A percentile compares a stretch with the other conserved stretches of the same genome.
These are phyloP conservation scores for Pichia exigua DNA, from an alignment of 805 yeast genomes.

Conservation along the genomic window DNA sequence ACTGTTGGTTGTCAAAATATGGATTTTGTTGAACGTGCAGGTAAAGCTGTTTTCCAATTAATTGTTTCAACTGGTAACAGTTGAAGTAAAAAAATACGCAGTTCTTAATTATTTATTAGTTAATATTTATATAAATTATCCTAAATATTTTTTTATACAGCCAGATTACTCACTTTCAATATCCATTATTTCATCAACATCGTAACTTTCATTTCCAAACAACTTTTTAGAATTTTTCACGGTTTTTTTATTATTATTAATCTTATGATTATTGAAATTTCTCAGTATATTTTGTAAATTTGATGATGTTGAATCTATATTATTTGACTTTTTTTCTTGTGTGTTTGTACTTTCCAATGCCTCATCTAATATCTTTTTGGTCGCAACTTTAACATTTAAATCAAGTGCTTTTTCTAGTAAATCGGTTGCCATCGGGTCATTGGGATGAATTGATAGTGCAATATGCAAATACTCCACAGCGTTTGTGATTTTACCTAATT, in stretches of 20 bases:
- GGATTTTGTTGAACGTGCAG: constrained; percentile 41
- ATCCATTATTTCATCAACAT: constrained; percentile 52
- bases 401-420: constrained; percentile 73
- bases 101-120: not conserved
- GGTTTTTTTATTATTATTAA: not conserved
- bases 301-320: not conserved
- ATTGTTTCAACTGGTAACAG: constrained; percentile 14
- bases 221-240: not conserved
- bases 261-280: not conserved
- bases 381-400: constrained; percentile 34
- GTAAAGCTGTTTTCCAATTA: constrained; percentile 37
- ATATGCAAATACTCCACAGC: constrained; percentile 75
- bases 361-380: constrained; percentile 11
- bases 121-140: not conserved
- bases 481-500: constrained; percentile 50
- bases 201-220: constrained; percentile 9
- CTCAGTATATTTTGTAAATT: not conserved
- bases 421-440: constrained; percentile 80
- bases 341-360: not conserved
- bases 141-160: not conserved
- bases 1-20: constrained; percentile 25
- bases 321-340: not conserved
- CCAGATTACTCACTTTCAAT: constrained; percentile 43
- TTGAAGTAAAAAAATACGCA: not conserved
- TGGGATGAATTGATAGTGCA: constrained; percentile 70